Percentiles rank a stretch among this genome's conserved stretches.
Conservation (phyloP, 2,329 filamentous ascomycete species). For the Thermomyces lanuginosus region DNA sequence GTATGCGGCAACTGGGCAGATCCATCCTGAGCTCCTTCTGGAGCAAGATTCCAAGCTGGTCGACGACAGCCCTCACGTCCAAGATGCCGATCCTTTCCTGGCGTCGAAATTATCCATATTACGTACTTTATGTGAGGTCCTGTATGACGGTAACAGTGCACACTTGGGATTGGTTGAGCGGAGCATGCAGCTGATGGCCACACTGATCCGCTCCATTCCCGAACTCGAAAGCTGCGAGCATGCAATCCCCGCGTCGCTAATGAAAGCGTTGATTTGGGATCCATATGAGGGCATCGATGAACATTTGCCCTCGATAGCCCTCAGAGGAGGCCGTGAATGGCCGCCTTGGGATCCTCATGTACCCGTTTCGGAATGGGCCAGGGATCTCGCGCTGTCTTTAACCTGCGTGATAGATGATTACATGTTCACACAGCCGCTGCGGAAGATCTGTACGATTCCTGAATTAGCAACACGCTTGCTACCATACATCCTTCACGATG, state of each 20-base stretch:
- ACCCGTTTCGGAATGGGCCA: conserved; percentile 19
- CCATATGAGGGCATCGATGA: no score
- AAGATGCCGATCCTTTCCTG: conserved; percentile 8
- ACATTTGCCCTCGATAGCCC: conserved; percentile 18
- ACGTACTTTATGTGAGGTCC: conserved; percentile 43
- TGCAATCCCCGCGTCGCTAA: conserved; percentile 20
- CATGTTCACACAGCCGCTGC: no score
- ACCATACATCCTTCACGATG: conserved; percentile 71
- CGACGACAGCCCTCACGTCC: conserved; percentile 3
- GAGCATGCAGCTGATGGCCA: conserved; percentile 29
- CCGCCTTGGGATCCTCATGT: conserved; percentile 10
- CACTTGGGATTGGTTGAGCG: conserved; percentile 28
- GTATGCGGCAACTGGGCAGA: conserved; percentile 57
- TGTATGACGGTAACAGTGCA: conserved; percentile 39
- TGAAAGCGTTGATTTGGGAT: conserved; percentile 27
- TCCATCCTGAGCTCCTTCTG: conserved; percentile 34
- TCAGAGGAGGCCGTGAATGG: conserved; percentile 7
- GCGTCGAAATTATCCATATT: conserved; percentile 48
- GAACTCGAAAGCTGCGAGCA: conserved; percentile 20
- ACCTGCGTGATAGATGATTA: conserved; percentile 39
- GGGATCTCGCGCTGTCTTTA: conserved; percentile 32
- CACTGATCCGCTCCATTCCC: conserved; percentile 14
- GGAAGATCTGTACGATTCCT: no score
- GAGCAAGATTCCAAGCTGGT: conserved; percentile 21
- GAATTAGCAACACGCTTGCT: conserved; percentile 59